Evolutionary conservation across 495 filamentous ascomycete genomes (phyloP), one percentile per base, ranked within the genome.

Genomic region (Extremus antarcticus): DNA sequence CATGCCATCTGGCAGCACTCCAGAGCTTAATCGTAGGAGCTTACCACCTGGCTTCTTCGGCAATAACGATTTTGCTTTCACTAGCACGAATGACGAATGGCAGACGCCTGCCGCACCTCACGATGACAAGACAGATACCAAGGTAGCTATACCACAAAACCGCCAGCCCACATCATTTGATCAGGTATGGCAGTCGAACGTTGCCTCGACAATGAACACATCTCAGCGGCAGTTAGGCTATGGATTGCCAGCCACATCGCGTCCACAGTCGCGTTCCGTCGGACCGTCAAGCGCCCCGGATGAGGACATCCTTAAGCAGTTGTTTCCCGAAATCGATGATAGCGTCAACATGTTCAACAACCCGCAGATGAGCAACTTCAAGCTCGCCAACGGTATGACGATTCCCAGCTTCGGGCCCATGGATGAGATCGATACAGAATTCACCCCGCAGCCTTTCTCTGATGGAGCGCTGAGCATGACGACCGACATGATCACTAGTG

Each of bases 311-410:
- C 9, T 62, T 13, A 50, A 46, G 21, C 49, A 56, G 47, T 47
- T 62, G 17, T 62, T 62, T 47, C 59, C 59, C 8, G 59, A 58
- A 17, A 29, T 62, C n/a, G 56, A 62, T 23, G 52, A 21, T 16
- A 29, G 29, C 20, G 49, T 4, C 8, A 40, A 40, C 9, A 40
- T 10, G 16, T 29, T 50, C 22, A 11, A 8, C 11, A n/a, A 29
- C 7, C 7, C 16, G 3, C 47, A 50, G 11, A 45, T 45, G 41
- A 38, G 22, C 17, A n/a, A 38, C 23, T 17, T 45, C 8, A 9
- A 9, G 35, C n/a, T n/a, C 9, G n/a, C 35, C 35, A 21, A 21
- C 20, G 43, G 43, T 8, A 46, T 46, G 43, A 46, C 11, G 43
- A 10, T 9, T 19, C 49, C 50, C 21, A 50, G 54, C 29, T 57